These are phyloP conservation scores for Lichtheimia ornata DNA, from an alignment of 371 early-diverging fungal species.

Conservation along the genomic window DNA sequence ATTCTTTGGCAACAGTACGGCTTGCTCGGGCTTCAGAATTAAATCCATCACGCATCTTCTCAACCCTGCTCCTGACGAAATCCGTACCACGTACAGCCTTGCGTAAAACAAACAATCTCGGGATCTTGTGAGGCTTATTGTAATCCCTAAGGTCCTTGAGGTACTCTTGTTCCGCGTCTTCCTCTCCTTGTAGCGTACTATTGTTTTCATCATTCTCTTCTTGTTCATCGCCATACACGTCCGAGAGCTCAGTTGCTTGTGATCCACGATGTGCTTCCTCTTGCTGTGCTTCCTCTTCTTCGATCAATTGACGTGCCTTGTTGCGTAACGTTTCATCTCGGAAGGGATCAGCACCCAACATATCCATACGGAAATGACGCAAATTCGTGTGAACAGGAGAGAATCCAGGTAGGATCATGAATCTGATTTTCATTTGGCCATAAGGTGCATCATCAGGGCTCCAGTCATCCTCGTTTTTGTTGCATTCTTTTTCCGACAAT, in stretches of 20 bases:
- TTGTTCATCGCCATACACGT: conserved; percentile 16
- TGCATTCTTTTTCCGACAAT: conserved; percentile 18
- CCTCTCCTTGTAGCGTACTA: background rate
- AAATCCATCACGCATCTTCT: conserved; percentile 19
- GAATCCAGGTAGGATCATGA: conserved; percentile 31
- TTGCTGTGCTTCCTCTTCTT: conserved; percentile 16
- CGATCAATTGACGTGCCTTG: conserved; percentile 23
- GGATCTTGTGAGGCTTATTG: conserved; percentile 7
- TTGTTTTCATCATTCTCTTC: conserved; percentile 10
- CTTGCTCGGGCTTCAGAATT: conserved; percentile 19
- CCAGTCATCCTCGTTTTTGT: conserved; percentile 34
- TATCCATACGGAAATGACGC: conserved; percentile 24
- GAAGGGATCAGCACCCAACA: conserved; percentile 40
- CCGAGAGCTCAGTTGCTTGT: conserved; percentile 11
- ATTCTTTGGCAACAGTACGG: conserved; percentile 15
- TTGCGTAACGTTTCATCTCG: conserved; percentile 20
- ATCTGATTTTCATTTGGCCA: conserved; percentile 23
- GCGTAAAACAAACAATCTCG: conserved; percentile 12
- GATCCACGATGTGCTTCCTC: conserved; percentile 3
- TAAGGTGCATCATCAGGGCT: conserved; percentile 14
- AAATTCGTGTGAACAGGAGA: conserved; percentile 32
- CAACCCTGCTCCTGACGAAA: conserved; percentile 13
- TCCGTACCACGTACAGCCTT: conserved; percentile 17
- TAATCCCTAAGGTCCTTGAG: conserved; percentile 10
- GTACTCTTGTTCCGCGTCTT: background rate